Evolutionary conservation across 2,329 filamentous ascomycete genomes (phyloP).

Genomic region (Cadophora gregata): DNA sequence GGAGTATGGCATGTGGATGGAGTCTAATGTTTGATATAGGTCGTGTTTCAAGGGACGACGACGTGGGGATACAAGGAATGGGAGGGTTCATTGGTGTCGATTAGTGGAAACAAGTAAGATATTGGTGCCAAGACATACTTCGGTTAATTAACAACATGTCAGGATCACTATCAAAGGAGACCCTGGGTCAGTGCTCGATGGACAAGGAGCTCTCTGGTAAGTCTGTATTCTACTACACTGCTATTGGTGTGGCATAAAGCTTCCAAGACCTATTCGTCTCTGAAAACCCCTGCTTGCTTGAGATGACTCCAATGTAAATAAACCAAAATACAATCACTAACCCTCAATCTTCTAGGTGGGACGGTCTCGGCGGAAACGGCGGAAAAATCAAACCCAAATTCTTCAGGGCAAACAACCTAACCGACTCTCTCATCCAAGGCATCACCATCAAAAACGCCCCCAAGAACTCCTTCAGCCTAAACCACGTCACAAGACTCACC

Average conservation of each 20-base stretch:
- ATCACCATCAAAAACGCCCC: constrained; percentile 60
- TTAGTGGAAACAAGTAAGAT: constrained; percentile 30
- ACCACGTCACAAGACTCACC: constrained; percentile 50
- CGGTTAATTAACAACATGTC: background rate
- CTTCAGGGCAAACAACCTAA: constrained; percentile 60
- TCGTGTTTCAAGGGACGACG: constrained; percentile 68
- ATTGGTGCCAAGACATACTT: background rate
- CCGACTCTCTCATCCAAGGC: constrained; percentile 53
- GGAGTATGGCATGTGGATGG: background rate
- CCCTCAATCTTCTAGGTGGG: background rate
- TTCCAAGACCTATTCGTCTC: background rate
- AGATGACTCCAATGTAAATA: background rate
- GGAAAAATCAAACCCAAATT: constrained; percentile 69
- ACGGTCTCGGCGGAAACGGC: constrained; percentile 55
- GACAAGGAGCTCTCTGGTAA: constrained; percentile 52
- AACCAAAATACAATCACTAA: background rate
- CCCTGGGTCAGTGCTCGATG: constrained; percentile 53
- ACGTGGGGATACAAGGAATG: constrained; percentile 70
- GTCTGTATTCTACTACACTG: background rate
- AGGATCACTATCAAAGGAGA: constrained; percentile 34
- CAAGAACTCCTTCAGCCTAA: constrained; percentile 56
- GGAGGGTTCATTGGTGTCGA: constrained; percentile 64
- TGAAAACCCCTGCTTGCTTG: background rate
- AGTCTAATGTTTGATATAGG: constrained; percentile 49
- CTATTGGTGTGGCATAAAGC: background rate